Evolutionary conservation across 257 asterid genomes (phyloP).

Genomic region (Perilla frutescens): DNA sequence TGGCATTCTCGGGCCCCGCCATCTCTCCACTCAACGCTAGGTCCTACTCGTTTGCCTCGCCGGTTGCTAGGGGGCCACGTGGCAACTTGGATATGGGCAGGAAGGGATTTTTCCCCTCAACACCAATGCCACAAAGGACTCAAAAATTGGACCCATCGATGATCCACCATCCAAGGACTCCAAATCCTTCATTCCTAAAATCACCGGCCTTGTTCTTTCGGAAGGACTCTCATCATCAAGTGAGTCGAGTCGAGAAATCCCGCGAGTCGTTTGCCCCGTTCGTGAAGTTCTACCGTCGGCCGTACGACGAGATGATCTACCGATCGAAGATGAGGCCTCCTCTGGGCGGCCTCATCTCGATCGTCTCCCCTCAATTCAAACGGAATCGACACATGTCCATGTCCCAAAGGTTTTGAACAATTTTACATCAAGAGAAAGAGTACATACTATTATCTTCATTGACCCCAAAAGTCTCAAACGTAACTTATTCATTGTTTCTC

Average conservation of each 20-base stretch:
- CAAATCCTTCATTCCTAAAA: constrained; percentile 78
- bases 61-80: constrained; percentile 63
- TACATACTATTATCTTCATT: constrained; percentile 42
- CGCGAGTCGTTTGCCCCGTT: constrained; percentile 68
- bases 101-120: constrained; percentile 78
- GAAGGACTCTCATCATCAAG: constrained; percentile 44
- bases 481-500: constrained; percentile 44
- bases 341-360: constrained; percentile 81
- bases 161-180: constrained; percentile 69
- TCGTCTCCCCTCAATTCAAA: constrained; percentile 71
- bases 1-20: constrained; percentile 51
- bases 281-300: constrained; percentile 74
- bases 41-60: constrained; percentile 92
- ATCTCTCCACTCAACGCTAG: constrained; percentile 85
- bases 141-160: constrained; percentile 58
- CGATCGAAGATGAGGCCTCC: constrained; percentile 94
- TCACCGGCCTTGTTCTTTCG: constrained; percentile 84
- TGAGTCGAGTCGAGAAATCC: constrained; percentile 48
- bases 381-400: constrained; percentile 70
- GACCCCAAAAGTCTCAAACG: constrained; percentile 36
- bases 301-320: constrained; percentile 91
- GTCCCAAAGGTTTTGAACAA: constrained; percentile 79
- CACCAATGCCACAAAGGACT: constrained; percentile 91
- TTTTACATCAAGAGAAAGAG: constrained; percentile 19
- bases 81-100: constrained; percentile 38